Conservation (phyloP, 495 filamentous ascomycete genomes). For the Penicillium angulare region DNA sequence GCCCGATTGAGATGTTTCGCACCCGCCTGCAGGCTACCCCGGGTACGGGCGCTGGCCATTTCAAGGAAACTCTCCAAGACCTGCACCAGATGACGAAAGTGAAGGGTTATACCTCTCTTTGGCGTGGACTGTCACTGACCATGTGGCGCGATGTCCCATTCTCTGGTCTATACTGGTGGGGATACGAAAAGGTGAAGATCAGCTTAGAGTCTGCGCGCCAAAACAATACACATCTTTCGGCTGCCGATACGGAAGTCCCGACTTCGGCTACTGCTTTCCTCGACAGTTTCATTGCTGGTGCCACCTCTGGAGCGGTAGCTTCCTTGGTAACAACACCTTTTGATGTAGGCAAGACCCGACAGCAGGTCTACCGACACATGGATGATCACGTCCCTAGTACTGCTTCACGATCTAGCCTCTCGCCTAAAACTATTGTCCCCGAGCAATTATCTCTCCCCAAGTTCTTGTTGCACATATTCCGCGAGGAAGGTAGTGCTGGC, state of each 20-base stretch:
- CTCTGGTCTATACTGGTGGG: slow-evolving; percentile 96
- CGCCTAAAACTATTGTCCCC: slow-evolving; percentile 47
- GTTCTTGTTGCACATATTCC: slow-evolving; percentile 85
- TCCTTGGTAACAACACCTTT: slow-evolving; percentile 93
- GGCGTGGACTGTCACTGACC: slow-evolving; percentile 89
- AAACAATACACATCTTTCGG: slow-evolving; percentile 23
- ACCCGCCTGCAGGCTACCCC: slow-evolving; percentile 82
- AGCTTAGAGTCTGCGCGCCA: slow-evolving; percentile 62
- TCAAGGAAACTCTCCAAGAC: slow-evolving; percentile 71
- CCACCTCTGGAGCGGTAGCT: slow-evolving; percentile 75
- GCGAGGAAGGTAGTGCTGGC: slow-evolving; percentile 73
- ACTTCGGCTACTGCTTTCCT: slow-evolving; percentile 53
- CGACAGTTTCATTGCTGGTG: slow-evolving; percentile 87
- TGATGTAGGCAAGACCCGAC: slow-evolving; percentile 94
- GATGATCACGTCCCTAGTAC: slow-evolving; percentile 37
- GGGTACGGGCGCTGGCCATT: slow-evolving; percentile 55
- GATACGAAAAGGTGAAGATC: slow-evolving; percentile 80
- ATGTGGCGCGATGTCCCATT: slow-evolving; percentile 98
- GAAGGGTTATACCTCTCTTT: slow-evolving; percentile 78
- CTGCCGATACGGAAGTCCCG: slow-evolving; percentile 10
- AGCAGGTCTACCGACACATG: slow-evolving; percentile 70
- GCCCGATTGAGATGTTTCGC: slow-evolving; percentile 91
- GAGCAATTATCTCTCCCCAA: slow-evolving; percentile 73
- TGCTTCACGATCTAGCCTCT: slow-evolving; percentile 1
- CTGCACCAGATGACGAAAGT: slow-evolving; percentile 73